Evolutionary conservation across 805 yeast genomes (phyloP).

Genomic region (Zygosaccharomyces rouxii): DNA sequence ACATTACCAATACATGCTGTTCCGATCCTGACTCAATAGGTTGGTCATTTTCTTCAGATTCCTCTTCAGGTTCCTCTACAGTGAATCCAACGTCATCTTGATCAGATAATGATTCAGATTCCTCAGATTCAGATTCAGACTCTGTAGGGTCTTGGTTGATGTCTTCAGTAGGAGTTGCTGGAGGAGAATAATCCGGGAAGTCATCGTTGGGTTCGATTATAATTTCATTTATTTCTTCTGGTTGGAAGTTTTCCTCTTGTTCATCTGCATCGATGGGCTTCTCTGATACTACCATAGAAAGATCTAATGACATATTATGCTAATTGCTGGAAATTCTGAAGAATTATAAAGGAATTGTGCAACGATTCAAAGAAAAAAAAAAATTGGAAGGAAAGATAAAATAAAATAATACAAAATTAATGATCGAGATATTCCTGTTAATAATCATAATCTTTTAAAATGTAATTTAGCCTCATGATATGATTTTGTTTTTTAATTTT

Average conservation of each 20-base stretch:
- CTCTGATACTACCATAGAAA: neutral
- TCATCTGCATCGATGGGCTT: neutral
- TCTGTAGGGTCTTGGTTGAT: neutral
- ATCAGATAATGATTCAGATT: neutral
- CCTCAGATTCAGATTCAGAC: neutral
- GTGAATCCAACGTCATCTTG: neutral
- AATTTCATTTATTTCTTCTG: neutral
- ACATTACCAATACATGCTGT: neutral
- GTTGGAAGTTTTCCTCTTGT: neutral
- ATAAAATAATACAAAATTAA: neutral
- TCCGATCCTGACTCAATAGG: neutral
- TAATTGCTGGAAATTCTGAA: neutral
- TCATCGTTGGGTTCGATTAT: neutral
- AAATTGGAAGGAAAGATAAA: neutral
- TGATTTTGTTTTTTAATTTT: neutral
- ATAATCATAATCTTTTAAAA: neutral
- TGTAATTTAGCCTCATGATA: neutral
- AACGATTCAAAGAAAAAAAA: neutral
- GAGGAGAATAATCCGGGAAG: neutral
- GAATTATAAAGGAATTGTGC: neutral
- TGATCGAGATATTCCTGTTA: neutral
- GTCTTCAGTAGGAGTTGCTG: neutral
- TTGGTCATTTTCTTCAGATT: neutral
- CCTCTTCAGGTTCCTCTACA: neutral
- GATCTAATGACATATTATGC: neutral